A percentile compares a stretch with the other conserved stretches of the same genome.
Evolutionary conservation across 1,284 basidiomycete species (phyloP).

Genomic region (Sutorius eximius): DNA sequence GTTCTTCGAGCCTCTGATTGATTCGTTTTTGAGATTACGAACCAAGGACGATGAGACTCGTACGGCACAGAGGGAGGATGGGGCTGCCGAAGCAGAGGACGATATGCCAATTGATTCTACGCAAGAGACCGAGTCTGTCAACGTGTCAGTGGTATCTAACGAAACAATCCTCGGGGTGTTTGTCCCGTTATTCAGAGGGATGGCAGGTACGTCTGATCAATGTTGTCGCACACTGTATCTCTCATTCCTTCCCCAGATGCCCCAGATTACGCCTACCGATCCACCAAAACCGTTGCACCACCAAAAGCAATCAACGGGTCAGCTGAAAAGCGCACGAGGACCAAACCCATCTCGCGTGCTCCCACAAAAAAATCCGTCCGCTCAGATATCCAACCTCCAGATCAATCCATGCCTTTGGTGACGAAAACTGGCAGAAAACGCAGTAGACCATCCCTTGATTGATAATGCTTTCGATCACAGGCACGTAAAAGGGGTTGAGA

Average conservation of each 20-base stretch:
- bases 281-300: conserved; percentile 8
- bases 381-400: conserved; percentile 8
- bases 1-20: conserved; percentile 75
- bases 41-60: conserved; percentile 29
- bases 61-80: conserved; percentile 22
- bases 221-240: not conserved
- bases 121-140: conserved; percentile 23
- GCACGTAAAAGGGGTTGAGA: conserved; percentile 14
- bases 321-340: conserved; percentile 7
- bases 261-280: conserved; percentile 24
- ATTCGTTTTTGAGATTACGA: conserved; percentile 56
- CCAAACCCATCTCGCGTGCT: conserved; percentile 7
- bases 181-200: conserved; percentile 28
- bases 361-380: conserved; percentile 21
- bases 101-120: conserved; percentile 44
- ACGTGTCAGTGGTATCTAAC: conserved; percentile 7
- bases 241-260: conserved; percentile 16
- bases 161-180: conserved; percentile 26
- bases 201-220: conserved; percentile 24
- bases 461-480: conserved; percentile 20
- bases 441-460: conserved; percentile 30
- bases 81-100: conserved; percentile 40
- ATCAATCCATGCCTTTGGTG: conserved; percentile 15
- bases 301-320: conserved; percentile 23
- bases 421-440: conserved; percentile 34